phyloP scores from a whole-genome alignment of 805 yeast genomes.

The Clavispora vitiphila region DNA sequence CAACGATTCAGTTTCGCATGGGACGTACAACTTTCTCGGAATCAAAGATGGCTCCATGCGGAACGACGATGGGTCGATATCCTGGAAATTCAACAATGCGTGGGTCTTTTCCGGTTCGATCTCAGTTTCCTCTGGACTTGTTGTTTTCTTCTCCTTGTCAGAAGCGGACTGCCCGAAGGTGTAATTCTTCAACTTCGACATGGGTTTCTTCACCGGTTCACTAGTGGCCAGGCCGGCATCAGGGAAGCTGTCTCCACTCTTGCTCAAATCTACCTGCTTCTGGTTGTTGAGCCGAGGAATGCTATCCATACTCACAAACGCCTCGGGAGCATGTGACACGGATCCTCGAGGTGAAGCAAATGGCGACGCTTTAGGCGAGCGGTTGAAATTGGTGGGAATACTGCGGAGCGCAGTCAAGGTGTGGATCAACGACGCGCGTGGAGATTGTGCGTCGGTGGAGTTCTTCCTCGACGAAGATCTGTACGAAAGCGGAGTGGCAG shows the following conservation, averaged over 20 bases:
- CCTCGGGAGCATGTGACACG: constrained; percentile 18
- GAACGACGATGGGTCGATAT: constrained; percentile 25
- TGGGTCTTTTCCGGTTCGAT: constrained; percentile 3
- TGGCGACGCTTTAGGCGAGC: constrained; percentile 36
- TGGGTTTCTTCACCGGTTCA: not conserved
- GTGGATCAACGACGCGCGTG: constrained; percentile 37
- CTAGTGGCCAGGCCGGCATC: not conserved
- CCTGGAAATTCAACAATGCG: constrained; percentile 30
- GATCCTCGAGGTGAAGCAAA: constrained; percentile 48
- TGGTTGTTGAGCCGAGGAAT: not conserved
- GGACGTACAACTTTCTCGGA: constrained; percentile 66
- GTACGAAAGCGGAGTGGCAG: constrained; percentile 30
- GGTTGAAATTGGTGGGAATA: constrained; percentile 22
- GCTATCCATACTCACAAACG: not conserved
- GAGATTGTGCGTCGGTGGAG: constrained; percentile 34
- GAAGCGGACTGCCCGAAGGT: not conserved
- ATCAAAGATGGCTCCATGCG: constrained; percentile 55
- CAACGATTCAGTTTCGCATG: constrained; percentile 57
- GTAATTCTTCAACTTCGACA: not conserved
- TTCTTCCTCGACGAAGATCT: constrained; percentile 31
- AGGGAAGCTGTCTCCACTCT: not conserved
- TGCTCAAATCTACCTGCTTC: not conserved
- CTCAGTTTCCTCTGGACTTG: not conserved
- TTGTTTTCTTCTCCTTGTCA: not conserved
- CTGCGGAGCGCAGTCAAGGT: constrained; percentile 37